phyloP scores from a whole-genome alignment of 345 rosid genomes.

The Trapa incisa region DNA sequence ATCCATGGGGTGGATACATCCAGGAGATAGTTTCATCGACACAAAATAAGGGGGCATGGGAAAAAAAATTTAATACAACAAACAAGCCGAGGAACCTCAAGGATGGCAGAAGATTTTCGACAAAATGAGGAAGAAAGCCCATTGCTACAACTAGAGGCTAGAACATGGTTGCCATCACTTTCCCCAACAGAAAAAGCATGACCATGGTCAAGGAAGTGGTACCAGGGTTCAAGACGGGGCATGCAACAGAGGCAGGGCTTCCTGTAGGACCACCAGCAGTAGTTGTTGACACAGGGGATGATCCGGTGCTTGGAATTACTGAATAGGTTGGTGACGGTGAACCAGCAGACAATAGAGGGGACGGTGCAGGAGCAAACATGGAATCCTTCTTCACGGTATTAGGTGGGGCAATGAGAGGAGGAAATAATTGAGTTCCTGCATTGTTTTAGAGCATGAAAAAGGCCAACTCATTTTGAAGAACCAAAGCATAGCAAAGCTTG shows the following conservation, averaged over 20 bases:
- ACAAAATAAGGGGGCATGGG: neutral
- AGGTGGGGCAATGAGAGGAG: constrained; percentile 71
- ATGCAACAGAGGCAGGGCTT: constrained; percentile 40
- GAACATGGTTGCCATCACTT: constrained; percentile 9
- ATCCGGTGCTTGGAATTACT: constrained; percentile 41
- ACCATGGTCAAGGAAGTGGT: constrained; percentile 13
- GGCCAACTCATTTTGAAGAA: constrained; percentile 1
- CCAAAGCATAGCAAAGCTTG: neutral
- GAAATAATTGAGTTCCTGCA: constrained; percentile 66
- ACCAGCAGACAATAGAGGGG: constrained; percentile 32
- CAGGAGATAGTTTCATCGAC: neutral
- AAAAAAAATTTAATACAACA: neutral
- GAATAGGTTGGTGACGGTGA: constrained; percentile 33
- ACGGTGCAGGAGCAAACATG: constrained; percentile 50
- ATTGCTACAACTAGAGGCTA: neutral
- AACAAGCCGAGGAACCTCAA: neutral
- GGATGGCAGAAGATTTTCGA: neutral
- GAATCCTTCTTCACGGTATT: constrained; percentile 39
- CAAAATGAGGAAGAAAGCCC: neutral
- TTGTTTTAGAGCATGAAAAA: constrained; percentile 12
- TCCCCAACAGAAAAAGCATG: constrained; percentile 15
- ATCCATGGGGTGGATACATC: neutral
- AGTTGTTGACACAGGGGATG: constrained; percentile 28
- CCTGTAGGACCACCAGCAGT: constrained; percentile 51
- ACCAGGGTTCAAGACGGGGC: constrained; percentile 20